Percentiles rank a stretch among this genome's conserved stretches.
Conservation (phyloP, 208 protist genomes). For the Zelonia costaricensis region DNA sequence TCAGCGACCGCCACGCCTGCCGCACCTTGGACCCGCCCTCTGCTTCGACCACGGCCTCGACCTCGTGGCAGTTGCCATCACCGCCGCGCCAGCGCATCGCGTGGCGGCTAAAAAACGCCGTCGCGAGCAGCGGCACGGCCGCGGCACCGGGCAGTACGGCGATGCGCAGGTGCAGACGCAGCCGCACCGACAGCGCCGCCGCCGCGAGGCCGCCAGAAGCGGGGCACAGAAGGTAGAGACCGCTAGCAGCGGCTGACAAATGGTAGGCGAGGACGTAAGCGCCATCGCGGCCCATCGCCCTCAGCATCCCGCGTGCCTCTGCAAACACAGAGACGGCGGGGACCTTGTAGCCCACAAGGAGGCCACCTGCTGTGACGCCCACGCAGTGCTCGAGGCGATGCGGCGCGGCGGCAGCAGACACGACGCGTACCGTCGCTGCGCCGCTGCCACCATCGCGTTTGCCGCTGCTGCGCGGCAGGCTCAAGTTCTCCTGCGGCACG, state of each 20-base stretch:
- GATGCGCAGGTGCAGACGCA: constrained; percentile 33
- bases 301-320: constrained; percentile 7
- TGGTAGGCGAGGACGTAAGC: constrained; percentile 24
- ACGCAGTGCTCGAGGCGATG: constrained; percentile 15
- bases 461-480: constrained; percentile 3
- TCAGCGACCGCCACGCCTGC: constrained; percentile 32
- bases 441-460: not conserved
- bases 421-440: constrained; percentile 3
- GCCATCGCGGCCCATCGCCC: constrained; percentile 5
- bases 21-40: constrained; percentile 30
- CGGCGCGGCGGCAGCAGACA: not conserved
- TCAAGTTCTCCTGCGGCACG: constrained; percentile 24
- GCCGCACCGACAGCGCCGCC: not conserved
- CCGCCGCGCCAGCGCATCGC: constrained; percentile 26
- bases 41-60: constrained; percentile 6
- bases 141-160: constrained; percentile 22
- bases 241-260: constrained; percentile 25
- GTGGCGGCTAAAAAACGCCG: constrained; percentile 45
- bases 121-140: constrained; percentile 46
- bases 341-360: constrained; percentile 29
- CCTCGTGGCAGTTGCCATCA: constrained; percentile 7
- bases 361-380: not conserved
- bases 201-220: constrained; percentile 3
- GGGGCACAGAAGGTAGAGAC: constrained; percentile 21
- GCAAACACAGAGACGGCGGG: constrained; percentile 11